Evolutionary conservation across 169 alveolate genomes (phyloP).

Genomic region (Miamiensis avidus): DNA sequence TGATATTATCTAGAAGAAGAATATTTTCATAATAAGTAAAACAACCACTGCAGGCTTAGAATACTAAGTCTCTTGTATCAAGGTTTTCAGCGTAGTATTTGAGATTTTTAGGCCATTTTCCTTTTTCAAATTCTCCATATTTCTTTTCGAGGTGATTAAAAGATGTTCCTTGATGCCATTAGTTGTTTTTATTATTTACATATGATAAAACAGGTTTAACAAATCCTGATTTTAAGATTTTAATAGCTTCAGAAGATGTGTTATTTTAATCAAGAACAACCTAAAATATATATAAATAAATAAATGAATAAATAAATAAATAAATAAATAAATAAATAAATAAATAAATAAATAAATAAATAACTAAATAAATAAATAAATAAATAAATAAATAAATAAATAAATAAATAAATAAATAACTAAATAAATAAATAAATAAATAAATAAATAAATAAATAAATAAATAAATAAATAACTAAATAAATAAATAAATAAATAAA

Average conservation of each 20-base stretch:
- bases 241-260: slow-evolving; percentile 41
- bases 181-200: slow-evolving; percentile 21
- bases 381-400: no score
- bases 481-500: no score
- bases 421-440: no score
- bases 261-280: slow-evolving; percentile 66
- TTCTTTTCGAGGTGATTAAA: slow-evolving; percentile 35
- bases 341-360: no score
- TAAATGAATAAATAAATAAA: no score
- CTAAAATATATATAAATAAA: background rate
- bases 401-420: no score
- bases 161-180: slow-evolving; percentile 47
- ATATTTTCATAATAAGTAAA: slow-evolving; percentile 68
- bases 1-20: slow-evolving; percentile 57
- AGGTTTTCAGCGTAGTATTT: slow-evolving; percentile 7
- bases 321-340: no score
- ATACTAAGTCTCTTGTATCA: slow-evolving; percentile 53
- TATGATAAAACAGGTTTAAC: slow-evolving; percentile 50
- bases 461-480: no score
- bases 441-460: no score
- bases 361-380: no score
- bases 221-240: slow-evolving; percentile 57
- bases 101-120: slow-evolving; percentile 7
- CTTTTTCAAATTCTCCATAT: slow-evolving; percentile 29
- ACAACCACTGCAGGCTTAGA: slow-evolving; percentile 67